Evolutionary conservation across 2,329 filamentous ascomycete genomes (phyloP), one percentile per base, ranked within the genome.

Genomic region (Didymella pomorum): DNA sequence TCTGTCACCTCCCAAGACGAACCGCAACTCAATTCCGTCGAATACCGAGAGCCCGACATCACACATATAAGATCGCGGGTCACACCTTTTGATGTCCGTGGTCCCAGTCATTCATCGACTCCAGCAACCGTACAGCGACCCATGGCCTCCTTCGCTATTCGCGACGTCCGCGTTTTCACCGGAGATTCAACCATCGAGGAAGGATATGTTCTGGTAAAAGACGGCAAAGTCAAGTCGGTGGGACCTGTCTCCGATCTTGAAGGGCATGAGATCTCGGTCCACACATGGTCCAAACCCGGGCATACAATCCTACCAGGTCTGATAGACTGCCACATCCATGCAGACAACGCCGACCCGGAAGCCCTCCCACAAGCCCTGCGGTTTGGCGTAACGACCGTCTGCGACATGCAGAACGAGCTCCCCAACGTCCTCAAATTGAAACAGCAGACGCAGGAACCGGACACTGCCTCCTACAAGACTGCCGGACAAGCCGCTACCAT

Each of bases 301-400:
- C 78, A 82, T 58, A 83, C 82, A 0, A 59, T 83, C 0, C 70
- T 84, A 0, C 82, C 82, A 1, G 82, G 82, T 1, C 67, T 84
- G 5, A 83, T 84, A 28, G 82, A 84, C 61, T 77, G 74, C 41
- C 82, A 84, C 60, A 79, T 83, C 26, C 82, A 84, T 57, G 78
- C 77, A 37, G 71, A 80, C 61, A 74, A 72, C 50, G 80, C 73
- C 1, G 76, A 79, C 39, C 69, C 73, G 0, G 56, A 73, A 9
- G 78, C 78, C 0, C 65, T 82, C 0, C 75, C 75, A 1, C 81
- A 84, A 61, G 74, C 79, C 2, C 68, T 84, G 2, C 73, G 77
- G 2, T 84, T 84, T 52, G 82, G 82, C 2, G 78, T 84, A 11
- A 84, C 82, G 0, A 84, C 82, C 1, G 79, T 83, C 3, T 80